phyloP scores from a whole-genome alignment of 2,329 filamentous ascomycete species.

The Fusarium goolgardi region DNA sequence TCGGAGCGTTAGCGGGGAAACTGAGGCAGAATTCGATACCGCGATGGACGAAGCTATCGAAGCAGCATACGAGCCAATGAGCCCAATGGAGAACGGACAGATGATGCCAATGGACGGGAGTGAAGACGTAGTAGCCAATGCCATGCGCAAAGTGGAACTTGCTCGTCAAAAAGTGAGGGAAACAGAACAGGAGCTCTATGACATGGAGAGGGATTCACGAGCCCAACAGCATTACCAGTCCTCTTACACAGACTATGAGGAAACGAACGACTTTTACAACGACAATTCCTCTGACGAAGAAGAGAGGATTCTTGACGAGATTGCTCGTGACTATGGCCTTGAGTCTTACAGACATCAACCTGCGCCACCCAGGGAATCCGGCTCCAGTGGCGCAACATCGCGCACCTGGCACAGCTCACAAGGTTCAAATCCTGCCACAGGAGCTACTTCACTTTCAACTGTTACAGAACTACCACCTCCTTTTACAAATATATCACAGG shows the following conservation, averaged over 20 bases:
- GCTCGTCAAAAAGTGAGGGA: conserved; percentile 81
- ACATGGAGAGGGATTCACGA: conserved; percentile 60
- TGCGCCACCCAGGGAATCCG: conserved; percentile 79
- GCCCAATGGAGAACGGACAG: conserved; percentile 56
- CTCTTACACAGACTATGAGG: conserved; percentile 40
- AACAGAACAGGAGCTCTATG: conserved; percentile 73
- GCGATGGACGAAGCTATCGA: conserved; percentile 95
- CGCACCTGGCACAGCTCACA: conserved; percentile 85
- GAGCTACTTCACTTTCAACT: conserved; percentile 65
- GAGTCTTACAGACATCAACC: conserved; percentile 77
- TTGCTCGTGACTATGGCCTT: conserved; percentile 84
- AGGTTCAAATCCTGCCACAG: conserved; percentile 71
- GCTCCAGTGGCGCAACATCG: conserved; percentile 82
- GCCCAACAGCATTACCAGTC: conserved; percentile 49
- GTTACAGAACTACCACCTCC: conserved; percentile 69
- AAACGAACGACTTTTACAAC: conserved; percentile 69
- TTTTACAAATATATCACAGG: conserved; percentile 34
- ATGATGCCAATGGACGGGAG: conserved; percentile 54
- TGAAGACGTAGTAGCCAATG: conserved; percentile 64
- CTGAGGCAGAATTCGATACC: conserved; percentile 91
- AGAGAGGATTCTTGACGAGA: conserved; percentile 84
- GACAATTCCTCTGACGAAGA: conserved; percentile 76
- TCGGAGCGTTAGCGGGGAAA: conserved; percentile 74
- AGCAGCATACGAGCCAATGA: conserved; percentile 87
- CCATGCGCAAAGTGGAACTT: conserved; percentile 75